These are phyloP conservation scores for Actinidia arguta DNA, from an alignment of 179 eudicot genomes.

Conservation along the genomic window DNA sequence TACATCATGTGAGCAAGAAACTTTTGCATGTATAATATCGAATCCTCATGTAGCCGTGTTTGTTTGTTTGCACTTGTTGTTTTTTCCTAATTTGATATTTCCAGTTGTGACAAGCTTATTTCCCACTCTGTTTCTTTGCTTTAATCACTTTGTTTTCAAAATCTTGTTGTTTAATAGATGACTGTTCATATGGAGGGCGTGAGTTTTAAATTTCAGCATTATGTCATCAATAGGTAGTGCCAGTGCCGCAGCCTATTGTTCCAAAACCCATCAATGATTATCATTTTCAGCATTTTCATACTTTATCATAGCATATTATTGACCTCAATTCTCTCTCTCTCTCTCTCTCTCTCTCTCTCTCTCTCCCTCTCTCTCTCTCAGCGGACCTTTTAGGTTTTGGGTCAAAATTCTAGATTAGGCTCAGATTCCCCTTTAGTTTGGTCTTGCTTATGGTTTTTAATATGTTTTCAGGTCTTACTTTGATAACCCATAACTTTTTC, in stretches of 20 bases:
- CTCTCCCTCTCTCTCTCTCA: background rate
- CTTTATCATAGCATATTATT: background rate
- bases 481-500: background rate
- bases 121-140: background rate
- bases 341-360: too few relatives aligned
- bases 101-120: background rate
- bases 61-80: background rate
- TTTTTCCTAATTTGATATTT: background rate
- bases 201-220: background rate
- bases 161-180: background rate
- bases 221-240: background rate
- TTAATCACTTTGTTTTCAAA: background rate
- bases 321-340: too few relatives aligned
- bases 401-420: background rate
- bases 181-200: background rate
- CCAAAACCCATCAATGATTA: background rate
- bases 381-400: background rate
- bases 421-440: background rate
- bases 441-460: background rate
- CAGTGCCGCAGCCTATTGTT: background rate
- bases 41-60: background rate
- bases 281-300: background rate
- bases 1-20: background rate
- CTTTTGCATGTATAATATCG: background rate
- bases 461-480: background rate